Evolutionary conservation across 1,284 basidiomycete species (phyloP).

Genomic region (Leccinum huronense): DNA sequence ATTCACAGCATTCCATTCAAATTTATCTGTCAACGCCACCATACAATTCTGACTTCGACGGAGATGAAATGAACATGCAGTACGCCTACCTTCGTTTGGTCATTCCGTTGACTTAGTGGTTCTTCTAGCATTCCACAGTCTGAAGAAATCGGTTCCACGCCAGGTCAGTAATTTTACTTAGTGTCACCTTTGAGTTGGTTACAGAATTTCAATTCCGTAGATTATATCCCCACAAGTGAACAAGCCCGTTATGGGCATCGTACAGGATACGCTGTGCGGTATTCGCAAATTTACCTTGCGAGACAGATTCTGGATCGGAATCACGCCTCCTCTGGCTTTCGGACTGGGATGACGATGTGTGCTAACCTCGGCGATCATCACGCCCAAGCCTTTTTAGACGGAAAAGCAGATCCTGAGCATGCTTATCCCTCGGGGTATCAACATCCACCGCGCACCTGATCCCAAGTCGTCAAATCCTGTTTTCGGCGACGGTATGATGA

Average conservation of each 20-base stretch:
- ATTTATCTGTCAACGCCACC: conserved; percentile 93
- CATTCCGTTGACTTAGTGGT: conserved; percentile 10
- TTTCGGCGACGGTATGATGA: conserved; percentile 91
- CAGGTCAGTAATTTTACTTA: conserved; percentile 55
- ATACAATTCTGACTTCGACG: conserved; percentile 98
- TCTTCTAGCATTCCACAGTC: conserved; percentile 86
- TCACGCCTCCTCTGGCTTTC: conserved; percentile 92
- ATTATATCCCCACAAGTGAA: conserved; percentile 99
- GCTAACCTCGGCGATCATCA: conserved; percentile 94
- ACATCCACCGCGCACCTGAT: conserved; percentile 82
- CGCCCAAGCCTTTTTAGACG: conserved; percentile 97
- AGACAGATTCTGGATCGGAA: conserved; percentile 91
- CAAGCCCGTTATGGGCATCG: conserved; percentile 99
- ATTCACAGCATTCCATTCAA: conserved; percentile 84
- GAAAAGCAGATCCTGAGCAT: conserved; percentile 96
- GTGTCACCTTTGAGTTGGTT: not conserved
- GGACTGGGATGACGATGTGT: conserved; percentile 92
- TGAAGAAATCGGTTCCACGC: conserved; percentile 99
- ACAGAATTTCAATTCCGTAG: conserved; percentile 47
- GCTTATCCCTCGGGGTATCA: conserved; percentile 95
- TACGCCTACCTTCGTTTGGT: conserved; percentile 40
- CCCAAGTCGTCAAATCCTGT: conserved; percentile 79
- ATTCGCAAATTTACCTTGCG: conserved; percentile 97
- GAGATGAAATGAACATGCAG: conserved; percentile 99
- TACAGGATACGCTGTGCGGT: conserved; percentile 98